Percentiles rank a stretch among this genome's conserved stretches.
Conservation (phyloP, 352 stramenopile genomes). For the Pythium utonaiense region DNA sequence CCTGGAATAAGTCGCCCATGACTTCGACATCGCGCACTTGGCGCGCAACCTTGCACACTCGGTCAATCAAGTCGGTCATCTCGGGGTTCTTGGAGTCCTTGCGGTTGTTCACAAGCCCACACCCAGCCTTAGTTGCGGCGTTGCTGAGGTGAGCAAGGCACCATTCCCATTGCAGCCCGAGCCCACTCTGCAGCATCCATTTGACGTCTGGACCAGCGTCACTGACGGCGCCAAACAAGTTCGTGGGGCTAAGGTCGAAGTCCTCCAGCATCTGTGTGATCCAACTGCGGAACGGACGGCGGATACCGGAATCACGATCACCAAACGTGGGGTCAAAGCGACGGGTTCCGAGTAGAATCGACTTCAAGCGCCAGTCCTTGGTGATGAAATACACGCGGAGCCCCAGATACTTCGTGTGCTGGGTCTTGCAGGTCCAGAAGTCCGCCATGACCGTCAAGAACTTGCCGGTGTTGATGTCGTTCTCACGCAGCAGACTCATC, state of each 20-base stretch:
- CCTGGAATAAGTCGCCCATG: constrained; percentile 4
- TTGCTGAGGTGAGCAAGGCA: constrained; percentile 6
- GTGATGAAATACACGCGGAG: constrained; percentile 6
- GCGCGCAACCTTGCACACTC: not conserved
- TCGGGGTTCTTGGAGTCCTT: constrained; percentile 10
- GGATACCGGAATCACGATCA: not conserved
- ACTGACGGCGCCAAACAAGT: not conserved
- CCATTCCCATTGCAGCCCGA: constrained; percentile 2
- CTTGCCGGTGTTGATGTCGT: not conserved
- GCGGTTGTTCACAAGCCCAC: not conserved
- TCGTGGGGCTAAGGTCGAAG: not conserved
- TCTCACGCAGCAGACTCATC: not conserved
- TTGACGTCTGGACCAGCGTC: constrained; percentile 1
- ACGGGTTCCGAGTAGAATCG: constrained; percentile 2
- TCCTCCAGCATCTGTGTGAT: not conserved
- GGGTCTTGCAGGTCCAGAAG: not conserved
- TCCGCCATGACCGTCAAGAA: not conserved
- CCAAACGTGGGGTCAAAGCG: not conserved
- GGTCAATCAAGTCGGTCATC: not conserved
- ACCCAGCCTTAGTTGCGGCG: not conserved
- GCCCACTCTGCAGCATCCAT: not conserved
- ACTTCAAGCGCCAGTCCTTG: not conserved
- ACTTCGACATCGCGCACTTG: not conserved
- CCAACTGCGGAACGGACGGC: not conserved
- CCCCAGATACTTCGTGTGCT: not conserved